Conservation (phyloP, 2,329 filamentous ascomycete species). For the Cercospora janseana region DNA sequence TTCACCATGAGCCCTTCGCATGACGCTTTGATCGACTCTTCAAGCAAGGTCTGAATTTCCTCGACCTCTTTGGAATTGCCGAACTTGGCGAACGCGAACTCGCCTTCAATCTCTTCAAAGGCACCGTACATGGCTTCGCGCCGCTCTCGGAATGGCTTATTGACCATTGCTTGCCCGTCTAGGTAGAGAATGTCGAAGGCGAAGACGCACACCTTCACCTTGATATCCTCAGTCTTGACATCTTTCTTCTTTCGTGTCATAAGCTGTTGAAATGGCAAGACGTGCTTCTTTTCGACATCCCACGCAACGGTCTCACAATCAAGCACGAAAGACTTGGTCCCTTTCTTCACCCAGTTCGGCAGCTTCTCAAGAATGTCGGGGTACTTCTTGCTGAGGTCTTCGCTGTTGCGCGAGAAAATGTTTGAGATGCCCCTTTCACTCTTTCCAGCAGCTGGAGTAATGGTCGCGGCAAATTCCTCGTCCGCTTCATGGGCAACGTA, state of each 20-base stretch:
- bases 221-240: slow-evolving; percentile 92
- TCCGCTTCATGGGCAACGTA: slow-evolving; percentile 82
- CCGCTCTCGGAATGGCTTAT: slow-evolving; percentile 80
- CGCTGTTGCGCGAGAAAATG: slow-evolving; percentile 96
- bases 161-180: slow-evolving; percentile 85
- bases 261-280: slow-evolving; percentile 92
- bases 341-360: slow-evolving; percentile 81
- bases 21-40: slow-evolving; percentile 91
- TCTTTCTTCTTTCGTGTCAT: slow-evolving; percentile 99
- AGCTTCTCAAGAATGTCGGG: slow-evolving; percentile 90
- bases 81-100: slow-evolving; percentile 84
- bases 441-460: slow-evolving; percentile 61
- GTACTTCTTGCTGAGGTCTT: slow-evolving; percentile 96
- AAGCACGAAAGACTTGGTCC: slow-evolving; percentile 92
- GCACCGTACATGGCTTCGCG: slow-evolving; percentile 70
- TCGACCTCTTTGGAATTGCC: slow-evolving; percentile 88
- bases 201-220: slow-evolving; percentile 95
- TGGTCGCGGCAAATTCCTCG: slow-evolving; percentile 63
- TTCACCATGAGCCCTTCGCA: slow-evolving; percentile 99
- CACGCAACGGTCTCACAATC: slow-evolving; percentile 98
- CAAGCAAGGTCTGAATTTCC: slow-evolving; percentile 86
- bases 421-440: slow-evolving; percentile 73
- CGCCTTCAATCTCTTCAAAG: slow-evolving; percentile 77
- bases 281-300: slow-evolving; percentile 93
- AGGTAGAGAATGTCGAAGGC: slow-evolving; percentile 93